A percentile compares a stretch with the other conserved stretches of the same genome.
phyloP scores from a whole-genome alignment of 2,329 filamentous ascomycete genomes.

The Penicillium polonicum region DNA sequence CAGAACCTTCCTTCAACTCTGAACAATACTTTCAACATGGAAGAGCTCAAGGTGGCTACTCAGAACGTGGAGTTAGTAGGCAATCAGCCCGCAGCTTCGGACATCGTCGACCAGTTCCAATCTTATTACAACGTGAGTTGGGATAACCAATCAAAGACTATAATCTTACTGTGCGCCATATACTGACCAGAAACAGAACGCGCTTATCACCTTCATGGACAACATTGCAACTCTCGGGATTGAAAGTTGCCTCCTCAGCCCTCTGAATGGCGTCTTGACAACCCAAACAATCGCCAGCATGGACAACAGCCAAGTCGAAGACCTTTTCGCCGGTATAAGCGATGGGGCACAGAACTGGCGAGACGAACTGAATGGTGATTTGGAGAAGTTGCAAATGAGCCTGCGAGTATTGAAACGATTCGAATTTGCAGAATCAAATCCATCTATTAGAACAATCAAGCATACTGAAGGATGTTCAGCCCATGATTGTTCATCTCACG shows the following conservation, averaged over 20 bases:
- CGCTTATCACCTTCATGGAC: neutral
- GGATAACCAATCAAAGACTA: neutral
- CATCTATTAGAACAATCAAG: too few relatives aligned
- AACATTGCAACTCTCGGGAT: constrained; percentile 1
- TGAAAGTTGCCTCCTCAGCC: constrained; percentile 1
- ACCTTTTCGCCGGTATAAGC: neutral
- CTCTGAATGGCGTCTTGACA: neutral
- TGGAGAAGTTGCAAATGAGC: neutral
- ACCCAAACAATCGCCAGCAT: neutral
- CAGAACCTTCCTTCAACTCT: neutral
- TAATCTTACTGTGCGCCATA: neutral
- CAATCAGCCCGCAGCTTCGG: constrained; percentile 39
- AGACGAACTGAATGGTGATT: neutral
- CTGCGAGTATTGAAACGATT: constrained; percentile 8
- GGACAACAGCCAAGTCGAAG: neutral
- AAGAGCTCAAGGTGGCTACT: neutral
- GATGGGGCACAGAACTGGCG: neutral
- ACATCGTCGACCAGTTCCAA: constrained; percentile 25
- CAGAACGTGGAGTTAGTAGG: constrained; percentile 3
- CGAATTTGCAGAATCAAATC: neutral
- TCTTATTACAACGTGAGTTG: constrained; percentile 25
- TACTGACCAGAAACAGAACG: neutral
- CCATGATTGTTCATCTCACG: too few relatives aligned
- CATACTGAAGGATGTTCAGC: too few relatives aligned
- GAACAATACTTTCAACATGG: neutral